Percentiles rank a stretch among this genome's conserved stretches.
These are phyloP conservation scores for Hypoxylon lienhwacheense DNA, from an alignment of 495 filamentous ascomycete species.

Conservation along the genomic window DNA sequence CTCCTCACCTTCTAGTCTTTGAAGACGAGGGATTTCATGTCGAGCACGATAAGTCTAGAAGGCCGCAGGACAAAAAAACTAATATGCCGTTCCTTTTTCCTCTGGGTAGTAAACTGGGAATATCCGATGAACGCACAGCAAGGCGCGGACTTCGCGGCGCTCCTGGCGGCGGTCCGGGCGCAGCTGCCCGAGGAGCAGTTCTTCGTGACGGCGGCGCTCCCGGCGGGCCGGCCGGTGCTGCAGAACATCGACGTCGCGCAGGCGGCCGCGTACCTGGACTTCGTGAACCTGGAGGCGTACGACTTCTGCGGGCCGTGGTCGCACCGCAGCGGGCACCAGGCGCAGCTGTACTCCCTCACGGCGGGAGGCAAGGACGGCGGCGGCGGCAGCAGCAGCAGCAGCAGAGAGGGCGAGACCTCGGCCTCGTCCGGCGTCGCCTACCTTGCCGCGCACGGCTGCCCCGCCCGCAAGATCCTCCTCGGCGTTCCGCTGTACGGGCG, in stretches of 20 bases:
- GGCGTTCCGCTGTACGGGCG: conserved; percentile 82
- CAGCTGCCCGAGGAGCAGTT: conserved; percentile 74
- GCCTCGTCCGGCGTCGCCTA: conserved; percentile 68
- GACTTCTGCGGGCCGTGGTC: conserved; percentile 87
- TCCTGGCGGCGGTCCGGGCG: conserved; percentile 69
- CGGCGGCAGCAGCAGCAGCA: too few relatives aligned
- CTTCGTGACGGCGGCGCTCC: conserved; percentile 77
- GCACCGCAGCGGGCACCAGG: conserved; percentile 70
- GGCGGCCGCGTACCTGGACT: conserved; percentile 69
- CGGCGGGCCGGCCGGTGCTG: conserved; percentile 73
- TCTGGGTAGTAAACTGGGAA: conserved; percentile 91
- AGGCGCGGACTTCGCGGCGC: conserved; percentile 70
- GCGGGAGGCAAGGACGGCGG: too few relatives aligned
- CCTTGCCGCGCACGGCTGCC: conserved; percentile 66
- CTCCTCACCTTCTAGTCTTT: too few relatives aligned
- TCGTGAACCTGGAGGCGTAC: conserved; percentile 83
- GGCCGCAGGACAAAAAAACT: conserved; percentile 10
- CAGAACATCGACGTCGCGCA: conserved; percentile 72
- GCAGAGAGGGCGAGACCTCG: conserved; percentile 59
- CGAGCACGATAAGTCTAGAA: too few relatives aligned
- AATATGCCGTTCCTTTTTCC: conserved; percentile 8
- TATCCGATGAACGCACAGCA: conserved; percentile 71
- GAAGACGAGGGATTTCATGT: too few relatives aligned
- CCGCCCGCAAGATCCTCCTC: conserved; percentile 71
- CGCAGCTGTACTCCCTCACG: conserved; percentile 73